Conservation (phyloP, 805 yeast species). For the Cyberlindnera subsufficiens region DNA sequence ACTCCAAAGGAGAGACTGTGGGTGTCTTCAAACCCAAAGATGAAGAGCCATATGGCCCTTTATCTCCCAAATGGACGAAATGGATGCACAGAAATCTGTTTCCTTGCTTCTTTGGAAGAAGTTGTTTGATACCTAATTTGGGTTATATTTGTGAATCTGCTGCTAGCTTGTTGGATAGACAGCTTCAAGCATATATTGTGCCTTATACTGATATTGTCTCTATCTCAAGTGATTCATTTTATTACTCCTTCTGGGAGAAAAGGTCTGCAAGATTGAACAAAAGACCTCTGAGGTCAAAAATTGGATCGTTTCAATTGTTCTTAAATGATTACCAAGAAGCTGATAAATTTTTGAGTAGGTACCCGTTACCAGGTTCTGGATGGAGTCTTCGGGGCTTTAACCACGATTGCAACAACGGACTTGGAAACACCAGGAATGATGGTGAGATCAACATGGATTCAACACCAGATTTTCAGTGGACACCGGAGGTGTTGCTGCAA, state of each 20-base stretch:
- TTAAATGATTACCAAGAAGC: slow-evolving; percentile 56
- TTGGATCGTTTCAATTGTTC: slow-evolving; percentile 66
- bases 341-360: slow-evolving; percentile 44
- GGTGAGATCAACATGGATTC: slow-evolving; percentile 5
- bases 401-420: background rate
- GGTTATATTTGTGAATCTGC: slow-evolving; percentile 73
- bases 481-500: slow-evolving; percentile 37
- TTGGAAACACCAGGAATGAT: background rate
- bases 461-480: slow-evolving; percentile 44
- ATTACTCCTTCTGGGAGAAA: slow-evolving; percentile 45
- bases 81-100: slow-evolving; percentile 72
- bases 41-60: slow-evolving; percentile 76
- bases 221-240: slow-evolving; percentile 25
- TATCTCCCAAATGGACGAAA: slow-evolving; percentile 75
- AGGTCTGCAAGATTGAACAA: slow-evolving; percentile 8
- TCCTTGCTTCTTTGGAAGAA: slow-evolving; percentile 72
- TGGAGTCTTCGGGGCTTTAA: slow-evolving; percentile 5
- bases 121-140: slow-evolving; percentile 65
- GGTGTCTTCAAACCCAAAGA: slow-evolving; percentile 76
- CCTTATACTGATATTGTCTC: slow-evolving; percentile 58
- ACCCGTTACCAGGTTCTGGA: slow-evolving; percentile 52
- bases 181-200: slow-evolving; percentile 52
- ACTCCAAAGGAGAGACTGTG: slow-evolving; percentile 29
- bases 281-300: slow-evolving; percentile 36
- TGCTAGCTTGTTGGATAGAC: slow-evolving; percentile 59